phyloP scores from a whole-genome alignment of 345 rosid species.

The Eucalyptus tenuipes region DNA sequence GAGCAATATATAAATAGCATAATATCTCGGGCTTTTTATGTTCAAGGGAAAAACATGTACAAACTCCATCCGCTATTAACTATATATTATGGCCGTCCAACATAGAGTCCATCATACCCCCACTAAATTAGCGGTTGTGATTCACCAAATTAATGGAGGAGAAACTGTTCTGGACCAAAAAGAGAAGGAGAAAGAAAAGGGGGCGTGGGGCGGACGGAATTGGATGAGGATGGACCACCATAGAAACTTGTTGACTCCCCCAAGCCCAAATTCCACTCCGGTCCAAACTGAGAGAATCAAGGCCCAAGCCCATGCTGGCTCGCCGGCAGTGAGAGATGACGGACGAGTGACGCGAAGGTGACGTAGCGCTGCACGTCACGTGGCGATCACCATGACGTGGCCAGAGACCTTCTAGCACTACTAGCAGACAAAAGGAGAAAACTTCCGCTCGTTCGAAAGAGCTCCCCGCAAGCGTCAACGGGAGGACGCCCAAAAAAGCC shows the following conservation, averaged over 20 bases:
- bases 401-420: neutral
- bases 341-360: neutral
- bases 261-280: neutral
- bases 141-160: neutral
- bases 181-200: too few species aligned
- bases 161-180: neutral
- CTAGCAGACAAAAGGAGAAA: neutral
- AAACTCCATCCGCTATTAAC: accelerated
- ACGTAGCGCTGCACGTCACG: neutral
- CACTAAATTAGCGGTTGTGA: neutral
- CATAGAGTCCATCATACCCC: neutral
- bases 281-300: neutral
- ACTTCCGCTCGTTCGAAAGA: neutral
- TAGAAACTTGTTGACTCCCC: neutral
- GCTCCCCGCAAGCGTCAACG: neutral
- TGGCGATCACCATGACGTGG: neutral
- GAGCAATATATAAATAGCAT: neutral
- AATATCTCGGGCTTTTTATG: neutral
- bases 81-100: too few species aligned
- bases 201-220: neutral
- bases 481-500: neutral
- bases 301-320: neutral
- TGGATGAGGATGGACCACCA: neutral
- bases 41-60: neutral
- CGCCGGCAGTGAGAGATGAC: neutral